Conservation (phyloP, 1,284 basidiomycete genomes). For the Ustilago trichophora region DNA sequence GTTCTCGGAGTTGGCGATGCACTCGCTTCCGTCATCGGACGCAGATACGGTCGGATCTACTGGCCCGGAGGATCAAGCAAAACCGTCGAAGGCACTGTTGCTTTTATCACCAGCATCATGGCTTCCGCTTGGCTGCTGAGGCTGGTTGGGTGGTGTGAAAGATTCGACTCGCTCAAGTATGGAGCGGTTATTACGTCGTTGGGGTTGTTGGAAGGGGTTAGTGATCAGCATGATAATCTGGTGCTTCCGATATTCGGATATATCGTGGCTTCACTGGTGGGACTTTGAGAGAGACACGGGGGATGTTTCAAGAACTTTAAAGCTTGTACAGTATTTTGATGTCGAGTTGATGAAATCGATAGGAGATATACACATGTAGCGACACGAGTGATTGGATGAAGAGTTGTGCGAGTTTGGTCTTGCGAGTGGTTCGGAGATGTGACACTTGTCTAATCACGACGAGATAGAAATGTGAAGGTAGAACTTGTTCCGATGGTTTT, state of each 20-base stretch:
- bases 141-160: slow-evolving; percentile 70
- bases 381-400: no score
- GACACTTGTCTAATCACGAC: no score
- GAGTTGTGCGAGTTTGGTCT: no score
- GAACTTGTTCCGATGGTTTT: no score
- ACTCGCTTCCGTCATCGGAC: slow-evolving; percentile 89
- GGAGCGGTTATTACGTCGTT: slow-evolving; percentile 31
- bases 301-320: slow-evolving; percentile 2
- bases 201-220: slow-evolving; percentile 61
- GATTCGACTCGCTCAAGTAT: slow-evolving; percentile 45
- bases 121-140: slow-evolving; percentile 77
- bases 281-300: slow-evolving; percentile 14
- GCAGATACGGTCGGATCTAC: slow-evolving; percentile 78
- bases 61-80: slow-evolving; percentile 85
- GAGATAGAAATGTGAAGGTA: no score
- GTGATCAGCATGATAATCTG: slow-evolving; percentile 65
- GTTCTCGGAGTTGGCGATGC: slow-evolving; percentile 93
- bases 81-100: slow-evolving; percentile 88
- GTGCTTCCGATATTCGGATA: slow-evolving; percentile 61
- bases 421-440: no score
- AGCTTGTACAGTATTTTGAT: neutral
- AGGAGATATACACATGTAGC: no score
- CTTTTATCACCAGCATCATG: slow-evolving; percentile 80
- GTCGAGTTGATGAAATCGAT: neutral
- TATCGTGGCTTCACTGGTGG: slow-evolving; percentile 46